Conservation (phyloP, 2,329 filamentous ascomycete genomes). For the Aspergillus thermomutatus region DNA sequence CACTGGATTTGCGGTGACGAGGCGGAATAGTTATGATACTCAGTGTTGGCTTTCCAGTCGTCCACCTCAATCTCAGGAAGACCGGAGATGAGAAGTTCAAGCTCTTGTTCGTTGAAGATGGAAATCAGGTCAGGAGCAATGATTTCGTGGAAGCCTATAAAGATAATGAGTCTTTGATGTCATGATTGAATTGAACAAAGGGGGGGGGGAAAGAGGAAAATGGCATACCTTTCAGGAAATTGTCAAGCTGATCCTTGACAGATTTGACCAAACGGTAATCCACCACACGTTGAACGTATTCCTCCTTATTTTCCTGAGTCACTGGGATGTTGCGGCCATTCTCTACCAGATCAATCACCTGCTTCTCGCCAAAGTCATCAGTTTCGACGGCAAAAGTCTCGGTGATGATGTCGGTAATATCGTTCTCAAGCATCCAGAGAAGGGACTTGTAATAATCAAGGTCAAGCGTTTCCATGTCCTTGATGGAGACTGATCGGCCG, state of each 20-base stretch:
- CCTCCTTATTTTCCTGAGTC: conserved; percentile 97
- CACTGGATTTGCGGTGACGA: conserved; percentile 97
- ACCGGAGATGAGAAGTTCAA: conserved; percentile 93
- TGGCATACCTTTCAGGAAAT: conserved; percentile 74
- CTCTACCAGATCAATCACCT: conserved; percentile 79
- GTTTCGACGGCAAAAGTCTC: conserved; percentile 95
- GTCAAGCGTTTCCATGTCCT: conserved; percentile 99
- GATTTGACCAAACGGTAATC: conserved; percentile 90
- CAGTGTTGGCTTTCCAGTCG: conserved; percentile 98
- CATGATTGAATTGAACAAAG: not conserved
- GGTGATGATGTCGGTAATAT: conserved; percentile 95
- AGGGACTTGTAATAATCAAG: conserved; percentile 98
- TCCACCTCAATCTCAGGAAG: conserved; percentile 96
- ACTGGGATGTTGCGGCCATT: conserved; percentile 89
- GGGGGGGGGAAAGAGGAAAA: conserved; percentile 9
- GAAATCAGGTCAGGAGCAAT: conserved; percentile 90
- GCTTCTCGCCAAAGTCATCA: conserved; percentile 87
- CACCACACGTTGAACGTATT: conserved; percentile 91
- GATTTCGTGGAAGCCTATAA: conserved; percentile 88
- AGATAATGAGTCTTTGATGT: conserved; percentile 26
- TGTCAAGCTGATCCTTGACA: conserved; percentile 88
- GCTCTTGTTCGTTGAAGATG: conserved; percentile 98
- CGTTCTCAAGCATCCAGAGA: conserved; percentile 97
- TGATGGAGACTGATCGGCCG: conserved; percentile 90
- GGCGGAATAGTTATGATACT: conserved; percentile 95